Conservation (phyloP, 225 moss, liverwort and hornwort genomes). For the Neckera pumila region DNA sequence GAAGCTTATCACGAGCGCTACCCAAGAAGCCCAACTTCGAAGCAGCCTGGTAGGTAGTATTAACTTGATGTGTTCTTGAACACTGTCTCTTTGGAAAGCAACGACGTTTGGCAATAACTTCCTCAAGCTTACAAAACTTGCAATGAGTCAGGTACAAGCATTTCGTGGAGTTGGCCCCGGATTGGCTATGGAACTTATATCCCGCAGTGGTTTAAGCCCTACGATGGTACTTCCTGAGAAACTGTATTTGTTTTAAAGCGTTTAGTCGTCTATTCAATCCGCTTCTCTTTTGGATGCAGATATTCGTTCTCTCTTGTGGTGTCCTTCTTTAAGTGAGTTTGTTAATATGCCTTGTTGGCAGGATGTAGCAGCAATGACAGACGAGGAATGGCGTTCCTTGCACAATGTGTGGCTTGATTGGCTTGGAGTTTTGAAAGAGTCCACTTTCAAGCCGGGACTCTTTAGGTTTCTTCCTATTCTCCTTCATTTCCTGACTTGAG, state of each 20-base stretch:
- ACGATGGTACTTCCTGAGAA: slow-evolving; percentile 9
- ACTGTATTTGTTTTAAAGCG: neutral
- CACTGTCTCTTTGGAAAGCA: neutral
- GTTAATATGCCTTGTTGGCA: neutral
- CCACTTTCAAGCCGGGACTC: slow-evolving; percentile 27
- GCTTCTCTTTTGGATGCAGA: neutral
- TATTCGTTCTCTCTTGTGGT: neutral
- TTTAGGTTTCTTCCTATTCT: slow-evolving; percentile 29
- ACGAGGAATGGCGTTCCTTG: slow-evolving; percentile 35
- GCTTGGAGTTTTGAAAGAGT: slow-evolving; percentile 25
- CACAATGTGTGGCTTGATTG: slow-evolving; percentile 45
- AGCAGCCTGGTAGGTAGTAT: slow-evolving; percentile 20
- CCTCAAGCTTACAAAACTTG: neutral
- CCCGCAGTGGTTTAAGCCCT: slow-evolving; percentile 22
- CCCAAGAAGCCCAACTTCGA: slow-evolving; percentile 27
- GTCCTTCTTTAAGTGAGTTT: neutral
- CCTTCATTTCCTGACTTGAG: neutral
- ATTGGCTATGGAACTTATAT: slow-evolving; percentile 37
- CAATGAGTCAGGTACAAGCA: slow-evolving; percentile 32
- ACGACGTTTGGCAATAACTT: neutral
- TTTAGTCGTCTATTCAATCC: neutral
- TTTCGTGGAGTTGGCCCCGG: slow-evolving; percentile 51
- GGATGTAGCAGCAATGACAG: slow-evolving; percentile 28
- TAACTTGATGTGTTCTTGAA: neutral
- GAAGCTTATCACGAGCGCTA: slow-evolving; percentile 25